These are phyloP conservation scores for Achaetomiella virescens DNA, from an alignment of 495 filamentous ascomycete genomes.

Conservation along the genomic window DNA sequence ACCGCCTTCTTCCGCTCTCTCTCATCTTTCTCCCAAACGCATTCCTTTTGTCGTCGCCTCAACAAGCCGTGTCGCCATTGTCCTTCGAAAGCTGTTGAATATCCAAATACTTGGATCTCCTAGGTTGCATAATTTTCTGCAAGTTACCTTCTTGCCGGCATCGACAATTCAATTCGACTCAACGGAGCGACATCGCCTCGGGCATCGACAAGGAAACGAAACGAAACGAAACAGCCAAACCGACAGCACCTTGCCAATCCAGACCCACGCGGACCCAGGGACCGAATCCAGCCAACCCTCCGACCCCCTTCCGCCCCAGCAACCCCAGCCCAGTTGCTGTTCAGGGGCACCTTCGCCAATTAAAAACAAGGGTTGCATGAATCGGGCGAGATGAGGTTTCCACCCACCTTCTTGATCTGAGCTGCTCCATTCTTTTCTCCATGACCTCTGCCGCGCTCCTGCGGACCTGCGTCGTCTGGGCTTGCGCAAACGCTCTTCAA, in stretches of 20 bases:
- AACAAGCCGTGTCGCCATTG: neutral
- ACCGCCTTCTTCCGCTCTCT: neutral
- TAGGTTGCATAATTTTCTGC: no score
- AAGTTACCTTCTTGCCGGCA: no score
- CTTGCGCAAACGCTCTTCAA: slow-evolving; percentile 33
- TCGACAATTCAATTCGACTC: neutral
- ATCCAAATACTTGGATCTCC: no score
- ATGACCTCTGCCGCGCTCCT: slow-evolving; percentile 33
- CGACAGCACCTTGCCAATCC: neutral
- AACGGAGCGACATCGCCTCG: neutral
- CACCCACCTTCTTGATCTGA: slow-evolving; percentile 26
- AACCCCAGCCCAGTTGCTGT: slow-evolving; percentile 16
- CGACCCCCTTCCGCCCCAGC: neutral
- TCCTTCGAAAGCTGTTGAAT: neutral
- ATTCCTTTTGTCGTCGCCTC: neutral
- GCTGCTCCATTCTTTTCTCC: slow-evolving; percentile 16
- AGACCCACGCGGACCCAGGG: slow-evolving; percentile 4
- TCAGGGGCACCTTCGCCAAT: slow-evolving; percentile 26
- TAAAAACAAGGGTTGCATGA: slow-evolving; percentile 23
- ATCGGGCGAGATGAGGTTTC: slow-evolving; percentile 33
- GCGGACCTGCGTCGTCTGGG: slow-evolving; percentile 30
- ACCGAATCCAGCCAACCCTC: neutral
- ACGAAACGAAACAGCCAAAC: slow-evolving; percentile 4
- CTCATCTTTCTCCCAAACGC: neutral
- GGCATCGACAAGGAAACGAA: neutral